Evolutionary conservation across 1,284 basidiomycete species (phyloP).

Genomic region (Cerrena zonata): DNA sequence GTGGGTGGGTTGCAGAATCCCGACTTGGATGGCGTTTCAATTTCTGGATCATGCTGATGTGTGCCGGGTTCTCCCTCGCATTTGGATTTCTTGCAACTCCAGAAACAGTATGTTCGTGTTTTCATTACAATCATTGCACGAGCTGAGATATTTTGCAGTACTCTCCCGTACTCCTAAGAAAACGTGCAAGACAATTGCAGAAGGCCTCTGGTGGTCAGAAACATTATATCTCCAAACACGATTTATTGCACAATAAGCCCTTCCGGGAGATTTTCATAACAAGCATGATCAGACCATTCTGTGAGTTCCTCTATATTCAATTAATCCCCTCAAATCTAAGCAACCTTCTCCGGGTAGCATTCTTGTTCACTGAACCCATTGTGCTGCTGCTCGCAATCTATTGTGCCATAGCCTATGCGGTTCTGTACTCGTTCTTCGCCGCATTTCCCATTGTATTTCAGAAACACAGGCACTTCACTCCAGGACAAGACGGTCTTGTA

Average conservation of each 20-base stretch:
- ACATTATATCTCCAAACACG: conserved; percentile 51
- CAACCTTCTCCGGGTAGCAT: conserved; percentile 27
- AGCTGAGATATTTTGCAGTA: conserved; percentile 39
- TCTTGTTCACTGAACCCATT: conserved; percentile 65
- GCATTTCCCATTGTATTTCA: conserved; percentile 62
- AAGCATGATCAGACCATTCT: conserved; percentile 57
- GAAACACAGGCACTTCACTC: conserved; percentile 51
- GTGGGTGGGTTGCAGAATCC: conserved; percentile 53
- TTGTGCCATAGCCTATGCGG: conserved; percentile 61
- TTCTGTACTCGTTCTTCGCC: conserved; percentile 53
- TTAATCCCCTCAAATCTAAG: too few species aligned
- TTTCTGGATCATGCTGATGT: conserved; percentile 67
- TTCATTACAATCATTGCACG: conserved; percentile 3
- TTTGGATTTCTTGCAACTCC: conserved; percentile 42
- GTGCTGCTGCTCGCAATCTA: conserved; percentile 64
- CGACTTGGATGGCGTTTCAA: conserved; percentile 61
- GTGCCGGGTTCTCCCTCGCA: conserved; percentile 45
- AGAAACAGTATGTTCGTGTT: conserved; percentile 38
- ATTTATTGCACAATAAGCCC: conserved; percentile 42
- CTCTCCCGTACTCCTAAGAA: conserved; percentile 60
- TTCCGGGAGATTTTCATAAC: conserved; percentile 34
- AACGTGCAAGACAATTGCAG: conserved; percentile 46
- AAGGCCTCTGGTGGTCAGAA: conserved; percentile 38
- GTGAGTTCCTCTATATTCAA: conserved; percentile 30
- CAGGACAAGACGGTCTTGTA: conserved; percentile 55